Evolutionary conservation across 1,284 basidiomycete species (phyloP).

Genomic region (Marasmius sp.): DNA sequence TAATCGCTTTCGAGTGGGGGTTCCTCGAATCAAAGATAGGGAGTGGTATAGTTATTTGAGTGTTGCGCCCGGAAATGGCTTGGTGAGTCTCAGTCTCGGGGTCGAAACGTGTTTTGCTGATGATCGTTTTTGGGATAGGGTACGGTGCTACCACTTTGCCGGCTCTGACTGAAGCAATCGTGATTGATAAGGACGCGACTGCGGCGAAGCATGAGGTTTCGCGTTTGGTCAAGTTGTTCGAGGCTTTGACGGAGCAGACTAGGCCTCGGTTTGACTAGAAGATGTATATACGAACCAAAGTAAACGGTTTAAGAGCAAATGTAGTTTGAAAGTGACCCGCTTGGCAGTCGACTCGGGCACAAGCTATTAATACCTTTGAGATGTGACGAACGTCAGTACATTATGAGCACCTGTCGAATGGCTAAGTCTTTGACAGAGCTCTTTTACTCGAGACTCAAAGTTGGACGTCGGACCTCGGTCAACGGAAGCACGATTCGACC

Average conservation of each 20-base stretch:
- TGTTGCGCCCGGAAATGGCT: conserved; percentile 91
- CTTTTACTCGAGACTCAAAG: too few relatives aligned
- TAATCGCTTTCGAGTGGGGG: conserved; percentile 78
- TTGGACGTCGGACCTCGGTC: too few relatives aligned
- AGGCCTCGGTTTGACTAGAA: background rate
- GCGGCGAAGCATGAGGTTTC: conserved; percentile 66
- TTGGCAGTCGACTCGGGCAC: too few relatives aligned
- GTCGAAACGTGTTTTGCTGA: background rate
- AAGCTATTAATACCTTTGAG: too few relatives aligned
- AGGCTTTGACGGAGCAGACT: conserved; percentile 41
- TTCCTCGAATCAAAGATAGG: conserved; percentile 81
- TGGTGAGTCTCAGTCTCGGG: conserved; percentile 44
- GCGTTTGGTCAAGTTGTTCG: conserved; percentile 59
- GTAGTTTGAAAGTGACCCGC: too few relatives aligned
- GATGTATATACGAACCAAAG: background rate
- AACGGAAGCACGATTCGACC: too few relatives aligned
- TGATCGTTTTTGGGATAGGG: conserved; percentile 36
- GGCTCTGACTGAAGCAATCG: conserved; percentile 78
- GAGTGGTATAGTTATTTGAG: conserved; percentile 65
- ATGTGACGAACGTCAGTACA: too few relatives aligned
- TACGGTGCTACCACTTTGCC: conserved; percentile 90
- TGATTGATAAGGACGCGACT: conserved; percentile 63
- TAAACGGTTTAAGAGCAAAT: too few relatives aligned
- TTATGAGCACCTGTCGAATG: too few relatives aligned
- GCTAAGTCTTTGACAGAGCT: too few relatives aligned